phyloP scores from a whole-genome alignment of 2,329 filamentous ascomycete species.

The Curvularia verruculosa region DNA sequence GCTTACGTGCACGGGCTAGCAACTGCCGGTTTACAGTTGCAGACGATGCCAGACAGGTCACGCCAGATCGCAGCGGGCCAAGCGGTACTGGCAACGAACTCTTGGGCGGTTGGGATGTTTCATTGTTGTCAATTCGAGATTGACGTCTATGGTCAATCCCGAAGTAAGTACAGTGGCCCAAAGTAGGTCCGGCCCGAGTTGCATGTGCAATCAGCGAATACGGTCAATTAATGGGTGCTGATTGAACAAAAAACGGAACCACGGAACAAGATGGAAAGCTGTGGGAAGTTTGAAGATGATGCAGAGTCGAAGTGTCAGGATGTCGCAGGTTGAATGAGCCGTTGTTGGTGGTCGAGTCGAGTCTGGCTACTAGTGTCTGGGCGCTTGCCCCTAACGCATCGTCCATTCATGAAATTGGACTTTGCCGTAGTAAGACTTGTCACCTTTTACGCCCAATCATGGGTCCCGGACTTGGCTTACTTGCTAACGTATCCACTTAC shows the following conservation, averaged over 20 bases:
- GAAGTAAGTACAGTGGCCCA: neutral
- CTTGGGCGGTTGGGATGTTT: neutral
- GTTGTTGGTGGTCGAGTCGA: neutral
- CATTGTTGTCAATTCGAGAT: neutral
- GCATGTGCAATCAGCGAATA: neutral
- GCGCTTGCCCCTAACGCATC: neutral
- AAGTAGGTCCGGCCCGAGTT: neutral
- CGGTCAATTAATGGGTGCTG: neutral
- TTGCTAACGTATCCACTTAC: too few species aligned
- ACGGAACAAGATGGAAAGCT: neutral
- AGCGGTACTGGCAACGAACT: too few species aligned
- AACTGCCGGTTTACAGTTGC: neutral
- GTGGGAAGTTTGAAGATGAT: neutral
- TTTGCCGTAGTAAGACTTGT: neutral
- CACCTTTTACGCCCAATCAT: neutral
- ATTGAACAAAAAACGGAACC: neutral
- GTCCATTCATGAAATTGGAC: neutral
- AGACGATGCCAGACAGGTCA: neutral
- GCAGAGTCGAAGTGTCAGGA: neutral
- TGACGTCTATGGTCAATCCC: neutral
- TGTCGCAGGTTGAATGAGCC: neutral
- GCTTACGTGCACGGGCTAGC: neutral
- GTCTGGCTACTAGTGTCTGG: conserved; percentile 2
- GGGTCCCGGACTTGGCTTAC: neutral
- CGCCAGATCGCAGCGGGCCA: neutral